These are phyloP conservation scores for Aspergillus sp. DNA, from an alignment of 2,329 filamentous ascomycete species.

Conservation along the genomic window DNA sequence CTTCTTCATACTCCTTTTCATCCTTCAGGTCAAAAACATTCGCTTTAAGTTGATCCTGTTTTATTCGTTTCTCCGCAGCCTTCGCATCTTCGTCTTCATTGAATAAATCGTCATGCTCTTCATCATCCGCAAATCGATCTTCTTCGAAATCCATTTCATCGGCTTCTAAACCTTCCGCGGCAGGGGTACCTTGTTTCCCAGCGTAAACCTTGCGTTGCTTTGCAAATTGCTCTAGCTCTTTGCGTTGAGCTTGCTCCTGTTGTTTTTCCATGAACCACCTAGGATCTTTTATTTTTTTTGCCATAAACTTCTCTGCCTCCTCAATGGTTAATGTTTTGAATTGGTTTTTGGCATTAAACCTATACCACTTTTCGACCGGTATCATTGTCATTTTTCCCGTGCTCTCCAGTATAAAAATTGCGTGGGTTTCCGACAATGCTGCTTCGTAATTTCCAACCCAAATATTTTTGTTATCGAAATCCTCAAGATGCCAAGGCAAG, in stretches of 20 bases:
- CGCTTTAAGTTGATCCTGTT: constrained; percentile 78
- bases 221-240: constrained; percentile 57
- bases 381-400: constrained; percentile 76
- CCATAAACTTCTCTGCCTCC: constrained; percentile 81
- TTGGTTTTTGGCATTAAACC: constrained; percentile 53
- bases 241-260: constrained; percentile 53
- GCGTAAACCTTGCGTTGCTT: constrained; percentile 48
- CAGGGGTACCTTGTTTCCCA: constrained; percentile 45
- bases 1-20: constrained; percentile 67
- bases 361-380: constrained; percentile 94
- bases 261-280: constrained; percentile 75
- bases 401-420: constrained; percentile 74
- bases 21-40: constrained; percentile 80
- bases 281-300: constrained; percentile 71
- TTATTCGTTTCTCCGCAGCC: constrained; percentile 69
- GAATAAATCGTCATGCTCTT: constrained; percentile 74
- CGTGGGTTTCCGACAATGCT: constrained; percentile 76
- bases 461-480: constrained; percentile 91
- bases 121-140: constrained; percentile 81
- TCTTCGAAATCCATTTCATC: constrained; percentile 69
- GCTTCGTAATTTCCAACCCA: constrained; percentile 92
- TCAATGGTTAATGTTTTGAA: constrained; percentile 78
- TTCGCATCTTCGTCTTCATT: constrained; percentile 81
- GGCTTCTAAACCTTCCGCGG: constrained; percentile 55
- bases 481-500: constrained; percentile 93